Evolutionary conservation across 2,329 filamentous ascomycete species (phyloP).

Genomic region (Thermochaetoides dissita): DNA sequence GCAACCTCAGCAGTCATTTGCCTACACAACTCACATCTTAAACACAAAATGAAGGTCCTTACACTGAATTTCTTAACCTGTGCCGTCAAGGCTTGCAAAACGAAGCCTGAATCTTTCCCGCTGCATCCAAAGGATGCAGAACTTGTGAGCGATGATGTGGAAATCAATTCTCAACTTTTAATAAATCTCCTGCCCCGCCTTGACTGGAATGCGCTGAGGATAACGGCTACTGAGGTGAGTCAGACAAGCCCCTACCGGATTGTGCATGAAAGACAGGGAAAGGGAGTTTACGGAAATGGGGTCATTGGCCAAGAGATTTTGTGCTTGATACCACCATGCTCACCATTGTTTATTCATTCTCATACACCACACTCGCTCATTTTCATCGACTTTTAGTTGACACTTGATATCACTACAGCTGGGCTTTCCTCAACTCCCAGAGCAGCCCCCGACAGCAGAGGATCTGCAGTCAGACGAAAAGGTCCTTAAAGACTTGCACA

Average conservation of each 20-base stretch:
- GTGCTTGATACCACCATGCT: no score
- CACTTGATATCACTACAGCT: slow-evolving; percentile 36
- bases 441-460: slow-evolving; percentile 46
- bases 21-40: not conserved
- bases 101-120: slow-evolving; percentile 64
- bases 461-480: slow-evolving; percentile 53
- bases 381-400: not conserved
- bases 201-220: slow-evolving; percentile 72
- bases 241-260: no score
- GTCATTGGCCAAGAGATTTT: no score
- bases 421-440: slow-evolving; percentile 61
- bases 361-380: no score
- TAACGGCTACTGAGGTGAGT: slow-evolving; percentile 62
- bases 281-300: no score
- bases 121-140: slow-evolving; percentile 87
- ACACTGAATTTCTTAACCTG: slow-evolving; percentile 95
- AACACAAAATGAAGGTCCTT: slow-evolving; percentile 67
- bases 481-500: slow-evolving; percentile 64
- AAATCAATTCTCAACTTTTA: slow-evolving; percentile 68
- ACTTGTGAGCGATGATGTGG: slow-evolving; percentile 70
- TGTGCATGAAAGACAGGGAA: no score
- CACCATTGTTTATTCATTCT: no score
- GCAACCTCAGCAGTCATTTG: not conserved
- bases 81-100: slow-evolving; percentile 89
- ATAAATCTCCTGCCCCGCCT: slow-evolving; percentile 74